Evolutionary conservation across 805 yeast genomes (phyloP).

Genomic region (Wickerhamiella sergipiensis): DNA sequence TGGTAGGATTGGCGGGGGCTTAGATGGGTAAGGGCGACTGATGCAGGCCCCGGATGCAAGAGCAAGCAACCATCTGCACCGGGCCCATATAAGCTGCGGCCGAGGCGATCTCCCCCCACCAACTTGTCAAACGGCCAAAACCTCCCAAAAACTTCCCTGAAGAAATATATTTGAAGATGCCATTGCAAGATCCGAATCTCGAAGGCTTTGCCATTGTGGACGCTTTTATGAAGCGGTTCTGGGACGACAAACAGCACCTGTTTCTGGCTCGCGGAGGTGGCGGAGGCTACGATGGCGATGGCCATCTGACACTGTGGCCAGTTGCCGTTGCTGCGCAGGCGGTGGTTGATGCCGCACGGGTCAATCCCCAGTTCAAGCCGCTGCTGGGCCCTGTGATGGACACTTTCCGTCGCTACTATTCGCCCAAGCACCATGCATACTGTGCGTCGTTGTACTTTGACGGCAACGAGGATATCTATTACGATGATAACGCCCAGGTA

Average conservation of each 20-base stretch:
- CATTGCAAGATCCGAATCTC: slow-evolving; percentile 17
- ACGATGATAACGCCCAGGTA: slow-evolving; percentile 66
- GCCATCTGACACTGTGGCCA: slow-evolving; percentile 54
- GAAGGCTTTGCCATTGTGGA: slow-evolving; percentile 20
- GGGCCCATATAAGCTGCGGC: neutral
- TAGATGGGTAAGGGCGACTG: neutral
- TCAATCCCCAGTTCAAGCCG: slow-evolving; percentile 37
- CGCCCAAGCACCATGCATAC: slow-evolving; percentile 39
- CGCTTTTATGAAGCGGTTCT: slow-evolving; percentile 16
- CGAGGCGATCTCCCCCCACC: neutral
- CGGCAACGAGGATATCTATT: slow-evolving; percentile 51
- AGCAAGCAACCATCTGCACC: neutral
- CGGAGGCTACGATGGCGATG: slow-evolving; percentile 40
- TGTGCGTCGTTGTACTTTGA: slow-evolving; percentile 50
- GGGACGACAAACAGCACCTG: slow-evolving; percentile 15
- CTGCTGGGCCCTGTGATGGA: slow-evolving; percentile 39
- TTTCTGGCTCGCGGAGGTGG: slow-evolving; percentile 19
- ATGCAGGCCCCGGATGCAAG: neutral
- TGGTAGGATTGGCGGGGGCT: no score
- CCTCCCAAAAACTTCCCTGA: no score
- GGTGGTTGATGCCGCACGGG: slow-evolving; percentile 46
- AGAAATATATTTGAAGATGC: neutral
- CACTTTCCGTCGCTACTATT: slow-evolving; percentile 39
- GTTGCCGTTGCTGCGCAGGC: slow-evolving; percentile 55
- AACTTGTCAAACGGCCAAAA: neutral